These are phyloP conservation scores for Plectosphaerella plurivora DNA, from an alignment of 2,329 filamentous ascomycete species.

Conservation along the genomic window DNA sequence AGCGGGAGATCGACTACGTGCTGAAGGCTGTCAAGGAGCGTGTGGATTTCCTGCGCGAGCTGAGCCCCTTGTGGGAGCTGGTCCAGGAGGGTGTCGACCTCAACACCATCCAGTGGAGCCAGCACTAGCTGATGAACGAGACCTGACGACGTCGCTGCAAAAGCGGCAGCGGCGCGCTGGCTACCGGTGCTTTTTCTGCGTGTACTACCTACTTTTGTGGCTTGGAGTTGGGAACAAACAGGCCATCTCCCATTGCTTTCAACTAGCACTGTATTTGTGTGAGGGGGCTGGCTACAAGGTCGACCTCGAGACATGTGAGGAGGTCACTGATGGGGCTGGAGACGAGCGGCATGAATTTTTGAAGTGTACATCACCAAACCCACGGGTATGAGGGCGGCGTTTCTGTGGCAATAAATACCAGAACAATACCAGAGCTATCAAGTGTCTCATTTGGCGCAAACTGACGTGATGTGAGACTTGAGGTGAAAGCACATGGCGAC, in stretches of 20 bases:
- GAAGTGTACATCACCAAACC: background rate
- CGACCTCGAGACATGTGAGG: background rate
- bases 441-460: too few relatives aligned
- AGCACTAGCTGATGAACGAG: constrained; percentile 59
- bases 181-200: too few relatives aligned
- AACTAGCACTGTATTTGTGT: background rate
- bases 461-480: too few relatives aligned
- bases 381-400: background rate
- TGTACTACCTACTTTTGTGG: background rate
- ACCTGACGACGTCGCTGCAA: too few relatives aligned
- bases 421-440: background rate
- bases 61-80: constrained; percentile 95
- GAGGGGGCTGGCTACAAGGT: background rate
- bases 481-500: too few relatives aligned
- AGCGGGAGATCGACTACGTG: constrained; percentile 94
- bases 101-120: constrained; percentile 96
- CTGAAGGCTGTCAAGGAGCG: constrained; percentile 88
- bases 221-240: background rate
- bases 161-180: too few relatives aligned
- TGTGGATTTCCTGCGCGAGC: constrained; percentile 86
- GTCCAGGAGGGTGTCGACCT: constrained; percentile 96
- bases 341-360: background rate
- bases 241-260: background rate
- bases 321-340: background rate
- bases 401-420: background rate